A percentile compares a stretch with the other conserved stretches of the same genome.
phyloP scores from a whole-genome alignment of 306 rosid genomes.

The Calophaca sinica region DNA sequence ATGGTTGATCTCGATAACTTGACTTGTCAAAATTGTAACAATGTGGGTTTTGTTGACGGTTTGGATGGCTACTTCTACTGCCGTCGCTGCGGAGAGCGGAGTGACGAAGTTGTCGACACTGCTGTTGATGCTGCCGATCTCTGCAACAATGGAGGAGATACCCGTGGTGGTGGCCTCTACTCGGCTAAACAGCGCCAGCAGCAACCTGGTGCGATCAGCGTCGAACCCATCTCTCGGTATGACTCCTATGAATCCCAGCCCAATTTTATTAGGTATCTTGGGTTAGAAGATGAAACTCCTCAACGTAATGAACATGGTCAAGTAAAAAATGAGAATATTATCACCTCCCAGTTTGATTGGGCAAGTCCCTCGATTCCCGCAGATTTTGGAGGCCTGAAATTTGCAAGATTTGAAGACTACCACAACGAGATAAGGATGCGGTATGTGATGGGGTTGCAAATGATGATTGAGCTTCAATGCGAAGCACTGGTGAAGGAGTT shows the following conservation, averaged over 20 bases:
- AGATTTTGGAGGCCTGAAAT: constrained; percentile 57
- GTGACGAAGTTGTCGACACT: constrained; percentile 64
- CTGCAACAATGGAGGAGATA: constrained; percentile 44
- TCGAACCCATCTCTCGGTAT: constrained; percentile 62
- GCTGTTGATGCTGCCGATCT: constrained; percentile 73
- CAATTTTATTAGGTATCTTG: constrained; percentile 46
- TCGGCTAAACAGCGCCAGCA: constrained; percentile 54
- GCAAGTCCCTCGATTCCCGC: constrained; percentile 57
- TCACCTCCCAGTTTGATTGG: constrained; percentile 35
- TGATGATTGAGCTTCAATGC: constrained; percentile 83
- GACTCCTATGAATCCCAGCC: constrained; percentile 48
- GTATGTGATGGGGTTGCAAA: constrained; percentile 78
- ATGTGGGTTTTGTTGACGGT: constrained; percentile 56
- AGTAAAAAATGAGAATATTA: constrained; percentile 42
- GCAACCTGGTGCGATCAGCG: constrained; percentile 45
- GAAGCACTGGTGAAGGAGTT: constrained; percentile 79
- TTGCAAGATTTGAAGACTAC: constrained; percentile 58
- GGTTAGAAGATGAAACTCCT: constrained; percentile 48
- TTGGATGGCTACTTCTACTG: constrained; percentile 79
- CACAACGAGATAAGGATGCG: constrained; percentile 66
- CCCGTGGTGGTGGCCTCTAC: constrained; percentile 57
- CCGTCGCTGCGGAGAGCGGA: constrained; percentile 60
- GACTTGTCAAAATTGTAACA: constrained; percentile 64
- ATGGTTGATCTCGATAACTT: constrained; percentile 54
- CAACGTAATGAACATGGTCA: not conserved